Base-by-base conservation (phyloP, 371 early-diverging fungal species). In the Circinella minor region DNA sequence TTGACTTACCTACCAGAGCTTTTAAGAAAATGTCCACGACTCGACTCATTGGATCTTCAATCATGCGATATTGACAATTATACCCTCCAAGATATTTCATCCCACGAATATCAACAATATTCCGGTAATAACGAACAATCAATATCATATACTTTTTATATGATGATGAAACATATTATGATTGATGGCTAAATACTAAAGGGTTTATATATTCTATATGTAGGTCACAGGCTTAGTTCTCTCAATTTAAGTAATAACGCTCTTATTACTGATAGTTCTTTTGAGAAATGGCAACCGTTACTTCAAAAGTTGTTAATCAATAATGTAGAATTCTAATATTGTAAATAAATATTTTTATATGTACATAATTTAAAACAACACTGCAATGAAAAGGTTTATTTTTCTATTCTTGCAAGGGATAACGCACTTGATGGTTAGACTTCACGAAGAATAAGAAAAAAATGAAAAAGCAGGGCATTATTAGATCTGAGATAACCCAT, bases 201-300 rank as follows among this genome's bases (percentile, higher is more conserved):
- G 27, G 2, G 27, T 27, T 27, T 27, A 27, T 27, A 27, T 27
- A 27, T 27, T 27, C 27, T 27, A 27, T 27, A 15, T 27, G 9
- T 55, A 63, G 55, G 17, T 48, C 11, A 71, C 0, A 27, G 39
- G 39, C 57, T 43, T 14, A 39, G 66, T 17, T 37, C 20, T 13
- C 43, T 79, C 1, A 62, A 79, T 55, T 51, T 79, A 10, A 65
- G 69, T 1, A 64, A 55, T 18, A 79, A 74, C 39, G 64, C 71
- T 15, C 77, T 77, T 61, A 54, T 70, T 38, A 14, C 37, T n/a
- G 51, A 51, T 51, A 51, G 51, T 51, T 11, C 65, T 75, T 36
- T 71, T 5, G 60, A 61, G 4, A 37, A 69, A 20, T 73, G 73
- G 75, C 74, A 73, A 8, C 60, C 61, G 9, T 37, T 70, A 13